These are phyloP conservation scores for thale cress (Arabidopsis thaliana) DNA, from an alignment of 345 rosid genomes.

Conservation along the genomic window TAIR10.1 NC_003071.7:17371501-17372000, in stretches of 20 bases:
- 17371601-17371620: no score
- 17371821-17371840: not conserved
- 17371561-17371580: not conserved
- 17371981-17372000: not conserved
- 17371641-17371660: slow-evolving; percentile 32
- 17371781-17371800: not conserved
- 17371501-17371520: not conserved
- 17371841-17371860: not conserved
- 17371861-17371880: slow-evolving; percentile 15
- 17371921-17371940: slow-evolving; percentile 11
- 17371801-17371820: not conserved
- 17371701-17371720: slow-evolving; percentile 15
- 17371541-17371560: not conserved
- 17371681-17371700: slow-evolving; percentile 26
- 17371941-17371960: not conserved
- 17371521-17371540: not conserved
- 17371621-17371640: slow-evolving; percentile 15
- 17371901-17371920: not conserved
- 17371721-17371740: not conserved
- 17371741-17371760: not conserved
- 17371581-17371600: not conserved
- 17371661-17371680: slow-evolving; percentile 2
- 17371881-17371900: not conserved
- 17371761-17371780: not conserved
- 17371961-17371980: not conserved